Base-by-base conservation (phyloP, 1,139 yeast genomes). In the Wickerhamomyces sp. region DNA sequence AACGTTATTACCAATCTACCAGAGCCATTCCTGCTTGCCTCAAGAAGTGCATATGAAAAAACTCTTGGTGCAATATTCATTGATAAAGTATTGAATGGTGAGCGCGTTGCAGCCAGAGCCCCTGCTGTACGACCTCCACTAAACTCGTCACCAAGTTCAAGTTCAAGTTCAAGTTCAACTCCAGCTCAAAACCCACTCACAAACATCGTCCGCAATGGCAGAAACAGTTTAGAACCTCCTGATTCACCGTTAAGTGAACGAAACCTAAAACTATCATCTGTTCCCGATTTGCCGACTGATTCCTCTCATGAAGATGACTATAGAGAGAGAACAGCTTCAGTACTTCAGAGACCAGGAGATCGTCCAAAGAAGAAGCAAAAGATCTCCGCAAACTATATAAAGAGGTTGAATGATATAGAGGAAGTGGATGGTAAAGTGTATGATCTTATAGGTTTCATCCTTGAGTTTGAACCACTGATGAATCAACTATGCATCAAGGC, bases 381-480 rank as follows among this genome's bases (percentile, higher is more conserved):
- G 6, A 27, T 40, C 3, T 34, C 34, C 10, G 14, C 42, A 10
- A 18, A 27, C 10, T 27, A 39, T 32, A 40, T 51, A 10, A 27
- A 15, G 6, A 36, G 35, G 15, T 9, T 50, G 37, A 52, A 52
- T 33, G 27, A 40, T 8, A 43, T 47, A 6, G 46, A 47, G 0
- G 42, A 42, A 30, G 38, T 47, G 11, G 54, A 53, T 44, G 54
- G 52, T 7, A 51, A 45, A 18, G 36, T 37, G 6, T 48, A 37
- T 30, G 49, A 42, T 10, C 44, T 50, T 4, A 23, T 15, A 13
- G 56, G 55, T 1, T 36, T 23, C 1, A 39, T 53, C 8, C 45
- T 48, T 8, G 55, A 51, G 10, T 43, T 53, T 37, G 53, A 50
- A 32, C 56, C 56, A 3, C 36, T 48, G 14, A 23, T 44, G 10